Evolutionary conservation across 2,329 filamentous ascomycete species (phyloP).

Genomic region (Didymella keratinophila): DNA sequence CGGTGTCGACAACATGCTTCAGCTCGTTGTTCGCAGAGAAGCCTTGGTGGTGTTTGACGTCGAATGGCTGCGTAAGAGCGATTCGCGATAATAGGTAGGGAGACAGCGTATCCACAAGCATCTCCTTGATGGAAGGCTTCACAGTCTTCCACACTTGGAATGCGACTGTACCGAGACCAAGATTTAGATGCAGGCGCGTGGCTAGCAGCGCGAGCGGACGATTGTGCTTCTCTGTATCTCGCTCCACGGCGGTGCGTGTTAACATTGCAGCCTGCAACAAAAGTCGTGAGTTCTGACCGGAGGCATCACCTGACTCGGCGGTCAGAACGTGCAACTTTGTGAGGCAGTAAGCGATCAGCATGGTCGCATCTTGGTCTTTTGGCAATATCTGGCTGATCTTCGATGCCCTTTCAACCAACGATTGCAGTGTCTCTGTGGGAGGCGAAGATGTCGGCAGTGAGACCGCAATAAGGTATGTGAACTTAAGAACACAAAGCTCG

Average conservation of each 20-base stretch:
- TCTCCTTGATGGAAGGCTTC: slow-evolving; percentile 41
- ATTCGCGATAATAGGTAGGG: slow-evolving; percentile 43
- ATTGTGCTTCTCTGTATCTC: slow-evolving; percentile 37
- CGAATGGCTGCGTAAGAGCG: slow-evolving; percentile 46
- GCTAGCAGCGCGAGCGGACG: slow-evolving; percentile 43
- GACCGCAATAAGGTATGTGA: slow-evolving; percentile 39
- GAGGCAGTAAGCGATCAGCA: slow-evolving; percentile 35
- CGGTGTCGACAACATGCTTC: slow-evolving; percentile 36
- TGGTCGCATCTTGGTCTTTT: slow-evolving; percentile 26
- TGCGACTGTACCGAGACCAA: slow-evolving; percentile 42
- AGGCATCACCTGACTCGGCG: slow-evolving; percentile 7
- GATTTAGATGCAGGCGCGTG: slow-evolving; percentile 41
- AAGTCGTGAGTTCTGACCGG: slow-evolving; percentile 25
- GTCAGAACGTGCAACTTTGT: slow-evolving; percentile 30
- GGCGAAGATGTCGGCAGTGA: slow-evolving; percentile 20
- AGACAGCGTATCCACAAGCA: slow-evolving; percentile 45
- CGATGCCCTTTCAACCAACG: slow-evolving; percentile 30
- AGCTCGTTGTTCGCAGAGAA: slow-evolving; percentile 44
- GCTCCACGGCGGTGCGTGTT: slow-evolving; percentile 32
- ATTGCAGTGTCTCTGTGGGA: slow-evolving; percentile 18
- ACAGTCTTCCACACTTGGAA: slow-evolving; percentile 39
- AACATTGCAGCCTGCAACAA: slow-evolving; percentile 44
- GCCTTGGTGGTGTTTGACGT: slow-evolving; percentile 34
- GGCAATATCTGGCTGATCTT: slow-evolving; percentile 26
- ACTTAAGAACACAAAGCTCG: slow-evolving; percentile 35